A percentile compares a stretch with the other conserved stretches of the same genome.
These are phyloP conservation scores for Boletus tomentosulus DNA, from an alignment of 768 basidiomycete species.

Conservation along the genomic window DNA sequence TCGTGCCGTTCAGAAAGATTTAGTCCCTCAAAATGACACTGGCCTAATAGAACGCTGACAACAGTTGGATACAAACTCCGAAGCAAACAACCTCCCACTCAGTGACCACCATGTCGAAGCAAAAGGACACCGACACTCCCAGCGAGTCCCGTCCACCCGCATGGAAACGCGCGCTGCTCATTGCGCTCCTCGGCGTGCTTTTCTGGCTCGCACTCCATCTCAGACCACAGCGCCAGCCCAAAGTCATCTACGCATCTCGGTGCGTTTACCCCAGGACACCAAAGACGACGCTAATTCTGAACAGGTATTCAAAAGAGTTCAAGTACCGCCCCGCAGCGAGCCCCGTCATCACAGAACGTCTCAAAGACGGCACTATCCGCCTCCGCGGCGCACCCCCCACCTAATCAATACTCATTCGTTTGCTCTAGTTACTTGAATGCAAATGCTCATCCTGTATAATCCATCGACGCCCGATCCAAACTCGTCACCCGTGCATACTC, in stretches of 20 bases:
- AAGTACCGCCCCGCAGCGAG: conserved; percentile 84
- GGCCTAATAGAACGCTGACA: no score
- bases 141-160: conserved; percentile 10
- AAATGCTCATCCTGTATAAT: conserved; percentile 21
- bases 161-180: conserved; percentile 45
- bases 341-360: conserved; percentile 71
- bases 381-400: conserved; percentile 63
- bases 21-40: no score
- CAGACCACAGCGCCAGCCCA: conserved; percentile 25
- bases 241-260: conserved; percentile 63
- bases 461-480: conserved; percentile 41
- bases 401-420: background rate
- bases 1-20: no score
- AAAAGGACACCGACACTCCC: no score
- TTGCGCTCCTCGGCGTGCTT: conserved; percentile 38
- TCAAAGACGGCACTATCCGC: conserved; percentile 65
- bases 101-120: no score
- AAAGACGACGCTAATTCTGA: background rate
- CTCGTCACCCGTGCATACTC: conserved; percentile 55
- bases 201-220: conserved; percentile 44
- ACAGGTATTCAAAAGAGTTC: conserved; percentile 77
- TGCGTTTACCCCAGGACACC: conserved; percentile 28
- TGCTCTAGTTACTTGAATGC: background rate
- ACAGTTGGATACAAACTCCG: no score
- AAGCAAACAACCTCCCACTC: no score